Evolutionary conservation across 2,329 filamentous ascomycete genomes (phyloP), one percentile per base, ranked within the genome.

Genomic region (Talaromyces sp.): DNA sequence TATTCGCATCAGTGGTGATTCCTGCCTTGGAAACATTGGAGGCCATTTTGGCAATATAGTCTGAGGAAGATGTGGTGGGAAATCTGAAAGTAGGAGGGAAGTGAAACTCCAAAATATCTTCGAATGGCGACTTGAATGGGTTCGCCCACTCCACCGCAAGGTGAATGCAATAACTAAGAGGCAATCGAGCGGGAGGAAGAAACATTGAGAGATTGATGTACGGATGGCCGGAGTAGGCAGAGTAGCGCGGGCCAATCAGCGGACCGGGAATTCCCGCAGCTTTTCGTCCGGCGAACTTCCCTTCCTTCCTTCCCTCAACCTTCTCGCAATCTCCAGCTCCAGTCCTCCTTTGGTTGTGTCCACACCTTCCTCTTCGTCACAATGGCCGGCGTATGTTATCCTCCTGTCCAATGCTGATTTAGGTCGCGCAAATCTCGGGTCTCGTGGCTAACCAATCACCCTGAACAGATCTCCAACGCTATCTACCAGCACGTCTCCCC

Each of bases 1-100:
- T 89, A 58, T 74, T 71, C 46, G 86, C 83, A 70, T 92, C 87
- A 47, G 87, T 87, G 64, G 93, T 87, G 68, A 93, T 93, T 62
- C 89, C 89, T 36, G 90, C 58, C 27, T 51, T 49, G 17, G 60
- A 55, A 42, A 60, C 43, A 45, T 62, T 55, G 39, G 57, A 54
- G 27, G 57, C 39, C 57, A 62, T 62, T 7, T 19, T 39, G 6
- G n/a, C 1, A 17, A 11, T n/a, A 9, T n/a, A n/a, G n/a, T n/a
- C n/a, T n/a, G 8, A 16, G 46, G 47, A 52, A 33, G 35, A 14
- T 17, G 27, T 30, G 19, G 40, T 17, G 17, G 39, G 24, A 19
- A n/a, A n/a, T 20, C 13, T 9, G 24, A 9, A 30, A 32, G 35
- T 20, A 9, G 7, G 14, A 3, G 27, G 17, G 27, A 27, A 29